These are phyloP conservation scores for Pyrus communis DNA, from an alignment of 306 rosid species.

Conservation along the genomic window DNA sequence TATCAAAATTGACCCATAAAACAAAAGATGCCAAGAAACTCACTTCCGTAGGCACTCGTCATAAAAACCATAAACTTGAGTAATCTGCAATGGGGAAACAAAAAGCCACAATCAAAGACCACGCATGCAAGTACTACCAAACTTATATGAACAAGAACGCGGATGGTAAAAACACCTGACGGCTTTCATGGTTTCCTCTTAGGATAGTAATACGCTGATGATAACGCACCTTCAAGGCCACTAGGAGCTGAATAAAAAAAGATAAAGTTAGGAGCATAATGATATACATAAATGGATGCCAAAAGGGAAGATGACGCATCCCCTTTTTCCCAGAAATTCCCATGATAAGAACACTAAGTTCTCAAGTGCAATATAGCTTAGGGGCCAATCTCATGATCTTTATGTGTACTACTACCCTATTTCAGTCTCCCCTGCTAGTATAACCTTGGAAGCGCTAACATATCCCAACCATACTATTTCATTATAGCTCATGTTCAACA, in stretches of 20 bases:
- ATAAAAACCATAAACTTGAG: slow-evolving; percentile 95
- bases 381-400: neutral
- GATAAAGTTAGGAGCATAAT: slow-evolving; percentile 6
- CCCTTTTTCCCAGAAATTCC: neutral
- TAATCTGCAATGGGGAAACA: slow-evolving; percentile 60
- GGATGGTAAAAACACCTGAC: slow-evolving; percentile 58
- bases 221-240: slow-evolving; percentile 91
- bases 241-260: slow-evolving; percentile 66
- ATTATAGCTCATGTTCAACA: neutral
- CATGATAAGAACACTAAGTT: neutral
- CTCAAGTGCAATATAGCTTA: neutral
- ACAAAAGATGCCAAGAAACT: slow-evolving; percentile 27
- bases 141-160: neutral
- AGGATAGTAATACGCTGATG: slow-evolving; percentile 87
- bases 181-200: slow-evolving; percentile 98
- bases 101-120: slow-evolving; percentile 16
- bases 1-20: neutral
- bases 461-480: neutral
- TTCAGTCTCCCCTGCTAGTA: neutral
- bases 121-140: neutral
- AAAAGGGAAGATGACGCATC: neutral
- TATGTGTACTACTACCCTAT: neutral
- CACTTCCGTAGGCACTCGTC: slow-evolving; percentile 95
- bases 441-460: neutral
- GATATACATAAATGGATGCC: neutral